Evolutionary conservation across 2,329 filamentous ascomycete genomes (phyloP).

Genomic region (Monosporascus sp.): DNA sequence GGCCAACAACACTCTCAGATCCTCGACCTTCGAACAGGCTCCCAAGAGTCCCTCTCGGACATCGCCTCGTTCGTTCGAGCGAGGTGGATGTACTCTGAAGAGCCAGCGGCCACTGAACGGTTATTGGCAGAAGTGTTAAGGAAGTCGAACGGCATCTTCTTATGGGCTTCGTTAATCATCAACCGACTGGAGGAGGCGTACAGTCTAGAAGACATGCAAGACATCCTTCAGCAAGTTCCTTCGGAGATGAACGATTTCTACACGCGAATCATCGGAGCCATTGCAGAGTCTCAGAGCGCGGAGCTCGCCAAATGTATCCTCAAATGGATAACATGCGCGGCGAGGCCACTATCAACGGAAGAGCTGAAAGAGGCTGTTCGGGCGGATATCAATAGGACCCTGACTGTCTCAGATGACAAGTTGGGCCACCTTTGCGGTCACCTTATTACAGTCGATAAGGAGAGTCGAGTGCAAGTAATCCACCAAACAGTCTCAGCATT

Average conservation of each 20-base stretch:
- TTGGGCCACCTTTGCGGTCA: slow-evolving; percentile 1
- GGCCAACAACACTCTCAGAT: slow-evolving; percentile 9
- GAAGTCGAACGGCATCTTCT: slow-evolving; percentile 19
- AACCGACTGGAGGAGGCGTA: slow-evolving; percentile 11
- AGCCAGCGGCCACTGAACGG: background rate
- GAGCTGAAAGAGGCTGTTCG: slow-evolving; percentile 2
- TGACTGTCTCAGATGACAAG: background rate
- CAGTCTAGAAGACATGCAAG: slow-evolving; percentile 17
- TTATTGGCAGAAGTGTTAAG: slow-evolving; percentile 14
- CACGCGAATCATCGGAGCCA: slow-evolving; percentile 11
- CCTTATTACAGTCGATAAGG: slow-evolving; percentile 1
- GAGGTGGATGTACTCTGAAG: slow-evolving; percentile 1
- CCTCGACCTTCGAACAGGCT: slow-evolving; percentile 10
- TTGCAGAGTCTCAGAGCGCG: slow-evolving; percentile 8
- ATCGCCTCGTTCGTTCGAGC: slow-evolving; percentile 13
- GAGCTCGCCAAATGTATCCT: slow-evolving; percentile 6
- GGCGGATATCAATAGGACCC: slow-evolving; percentile 3
- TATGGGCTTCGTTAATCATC: slow-evolving; percentile 19
- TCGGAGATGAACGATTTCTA: slow-evolving; percentile 20
- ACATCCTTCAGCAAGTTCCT: slow-evolving; percentile 14
- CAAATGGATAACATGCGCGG: slow-evolving; percentile 5
- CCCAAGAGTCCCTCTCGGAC: slow-evolving; percentile 12
- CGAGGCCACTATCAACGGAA: background rate
- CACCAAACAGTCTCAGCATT: slow-evolving; percentile 3
- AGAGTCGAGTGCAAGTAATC: background rate